Evolutionary conservation across 2,329 filamentous ascomycete species (phyloP), one percentile per base, ranked within the genome.

Genomic region (Fusarium sp.): DNA sequence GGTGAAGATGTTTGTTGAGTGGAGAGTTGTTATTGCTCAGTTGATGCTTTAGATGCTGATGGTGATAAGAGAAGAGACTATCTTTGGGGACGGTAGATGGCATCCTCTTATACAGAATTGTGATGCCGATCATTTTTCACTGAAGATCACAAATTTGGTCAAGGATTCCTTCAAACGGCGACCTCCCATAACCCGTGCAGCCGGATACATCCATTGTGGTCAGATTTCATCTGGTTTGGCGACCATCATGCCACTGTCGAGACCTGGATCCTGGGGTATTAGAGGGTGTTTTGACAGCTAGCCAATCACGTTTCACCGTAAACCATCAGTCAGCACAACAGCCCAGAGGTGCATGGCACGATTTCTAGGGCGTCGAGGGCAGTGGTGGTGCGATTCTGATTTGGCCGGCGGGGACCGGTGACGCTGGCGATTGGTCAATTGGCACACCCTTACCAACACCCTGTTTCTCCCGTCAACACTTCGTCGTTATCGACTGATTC

Each of bases 301-400:
- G 32, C 77, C 77, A 78, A 78, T 78, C 50, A 57, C 22, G 9
- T 20, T 1, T 4, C 22, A 11, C 6, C 6, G 32, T 45, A 57
- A 50, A 34, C 18, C 18, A 68, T 68, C 60, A 75, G 75, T 78
- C 74, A 78, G 73, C 75, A 77, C 62, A 65, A 63, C 69, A 60
- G 51, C 45, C 55, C 68, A 71, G 75, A 66, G 59, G 58, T 62
- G 48, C 66, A 72, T 78, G 77, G 73, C 65, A 72, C 76, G 77
- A 78, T 78, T 78, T 70, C 59, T 54, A 72, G 45, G 64, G 59
- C 55, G 54, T 52, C 51, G 57, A 50, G 54, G 63, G 56, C 39
- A 59, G 69, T 59, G 62, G 75, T 78, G 75, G 77, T 78, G 77
- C 77, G 52, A 78, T 78, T 69, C 65, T 75, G 60, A 65, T 68